Percentiles rank a stretch among this genome's conserved stretches.
Evolutionary conservation across 2,329 filamentous ascomycete genomes (phyloP).

Genomic region (Thelonectria rubi): DNA sequence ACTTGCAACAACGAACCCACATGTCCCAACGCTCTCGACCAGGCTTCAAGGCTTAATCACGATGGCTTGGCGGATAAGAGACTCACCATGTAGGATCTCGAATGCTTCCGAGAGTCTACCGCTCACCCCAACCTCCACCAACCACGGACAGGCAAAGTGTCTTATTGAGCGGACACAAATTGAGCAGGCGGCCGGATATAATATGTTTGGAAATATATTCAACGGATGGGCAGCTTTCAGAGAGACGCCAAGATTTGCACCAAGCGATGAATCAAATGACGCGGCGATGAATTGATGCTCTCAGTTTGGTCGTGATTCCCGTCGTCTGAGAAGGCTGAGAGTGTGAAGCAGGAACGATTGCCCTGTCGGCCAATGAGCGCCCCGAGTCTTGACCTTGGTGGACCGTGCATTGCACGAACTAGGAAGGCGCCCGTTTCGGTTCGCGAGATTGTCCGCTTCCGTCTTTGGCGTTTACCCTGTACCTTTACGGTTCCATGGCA

Average conservation of each 20-base stretch:
- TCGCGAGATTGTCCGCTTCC: conserved; percentile 39
- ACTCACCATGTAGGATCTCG: not conserved
- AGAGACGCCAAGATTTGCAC: not conserved
- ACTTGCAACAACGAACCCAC: too few relatives aligned
- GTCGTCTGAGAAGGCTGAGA: conserved; percentile 26
- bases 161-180: conserved; percentile 1
- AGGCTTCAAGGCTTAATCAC: not conserved
- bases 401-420: conserved; percentile 3
- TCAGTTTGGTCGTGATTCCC: conserved; percentile 18
- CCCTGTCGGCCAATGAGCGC: conserved; percentile 36
- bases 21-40: too few relatives aligned
- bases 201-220: conserved; percentile 1
- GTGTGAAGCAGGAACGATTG: conserved; percentile 35
- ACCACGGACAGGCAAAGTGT: conserved; percentile 5
- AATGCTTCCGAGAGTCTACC: too few relatives aligned
- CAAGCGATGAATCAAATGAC: conserved; percentile 28
- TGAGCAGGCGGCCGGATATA: not conserved
- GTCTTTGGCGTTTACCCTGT: conserved; percentile 29
- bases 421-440: conserved; percentile 15
- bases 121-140: conserved; percentile 7
- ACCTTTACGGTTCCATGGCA: not conserved
- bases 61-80: not conserved
- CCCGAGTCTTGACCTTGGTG: conserved; percentile 2
- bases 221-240: not conserved
- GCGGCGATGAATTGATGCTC: conserved; percentile 16